phyloP scores from a whole-genome alignment of 2,329 filamentous ascomycete genomes.

The Pestalotiopsis sp. region DNA sequence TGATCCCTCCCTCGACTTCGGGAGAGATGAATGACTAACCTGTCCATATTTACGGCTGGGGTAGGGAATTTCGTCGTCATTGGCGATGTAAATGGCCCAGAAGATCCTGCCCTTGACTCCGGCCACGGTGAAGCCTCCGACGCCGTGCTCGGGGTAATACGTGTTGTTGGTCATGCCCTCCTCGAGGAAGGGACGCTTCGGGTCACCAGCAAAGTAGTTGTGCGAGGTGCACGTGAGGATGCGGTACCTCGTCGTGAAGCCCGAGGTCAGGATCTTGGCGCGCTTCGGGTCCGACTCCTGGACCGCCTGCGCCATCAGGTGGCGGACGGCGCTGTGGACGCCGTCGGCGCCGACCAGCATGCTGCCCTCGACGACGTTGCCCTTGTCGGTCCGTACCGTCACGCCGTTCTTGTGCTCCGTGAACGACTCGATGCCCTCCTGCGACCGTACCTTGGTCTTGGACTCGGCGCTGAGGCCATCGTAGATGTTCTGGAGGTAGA shows the following conservation, averaged over 20 bases:
- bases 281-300: neutral
- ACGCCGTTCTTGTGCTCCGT: conserved; percentile 19
- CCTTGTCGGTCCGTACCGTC: conserved; percentile 17
- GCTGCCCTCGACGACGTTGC: conserved; percentile 18
- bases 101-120: conserved; percentile 9
- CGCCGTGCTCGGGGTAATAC: neutral
- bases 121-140: conserved; percentile 3
- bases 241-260: conserved; percentile 5
- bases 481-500: conserved; percentile 18
- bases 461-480: conserved; percentile 18
- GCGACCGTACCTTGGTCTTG: conserved; percentile 8
- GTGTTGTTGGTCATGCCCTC: conserved; percentile 6
- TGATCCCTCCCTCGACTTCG: neutral
- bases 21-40: neutral
- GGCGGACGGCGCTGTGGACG: conserved; percentile 4
- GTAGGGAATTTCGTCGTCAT: neutral
- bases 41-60: conserved; percentile 6
- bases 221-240: conserved; percentile 7
- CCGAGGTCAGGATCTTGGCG: neutral
- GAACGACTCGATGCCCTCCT: conserved; percentile 16
- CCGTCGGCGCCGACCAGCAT: conserved; percentile 20
- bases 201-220: conserved; percentile 7
- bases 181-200: neutral
- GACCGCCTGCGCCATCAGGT: neutral
- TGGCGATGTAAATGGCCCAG: conserved; percentile 7